Base-by-base conservation (phyloP, 2,329 filamentous ascomycete species). In the Colletotrichum caudatum region DNA sequence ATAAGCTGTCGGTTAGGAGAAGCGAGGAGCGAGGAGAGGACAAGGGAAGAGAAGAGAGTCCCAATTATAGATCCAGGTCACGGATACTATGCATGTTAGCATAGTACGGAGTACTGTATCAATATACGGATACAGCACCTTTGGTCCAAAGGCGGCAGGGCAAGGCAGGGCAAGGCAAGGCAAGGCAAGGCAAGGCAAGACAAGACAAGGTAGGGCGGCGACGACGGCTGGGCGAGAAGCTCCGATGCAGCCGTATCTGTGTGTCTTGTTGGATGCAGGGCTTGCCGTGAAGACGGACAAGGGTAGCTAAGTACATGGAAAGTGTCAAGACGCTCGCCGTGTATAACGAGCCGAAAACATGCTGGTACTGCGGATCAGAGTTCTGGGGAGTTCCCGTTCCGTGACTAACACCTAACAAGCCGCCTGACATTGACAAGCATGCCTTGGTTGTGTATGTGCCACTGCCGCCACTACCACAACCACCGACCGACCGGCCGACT, bases 351-450 rank as follows among this genome's bases (percentile, higher is more conserved):
- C 57, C 68, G 64, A 63, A 67, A 71, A 58, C 64, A 62, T 46
- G 41, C 64, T 68, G 68, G 58, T 46, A 51, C 64, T 51, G 57
- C 64, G 44, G 41, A 61, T 46, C 59, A 50, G 57, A 51, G 41
- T 64, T 41, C 41, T 41, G 39, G 41, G 18, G 41, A 29, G 18
- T 44, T 44, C 18, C 41, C 37, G 33, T 62, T 39, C 48, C 35
- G 48, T 63, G 41, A 37, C 57, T 57, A 67, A 67, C 64, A 70
- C 63, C 68, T 67, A 51, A 67, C 64, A 62, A 62, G 68, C 41
- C 50, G 41, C 16, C 44, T 46, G 44, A 46, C 44, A 46, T n/a
- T 67, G 58, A 63, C 64, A 62, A 62, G 68, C 50, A 51, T 51
- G 50, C 64, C 57, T 66, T 62, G 39, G 50, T 56, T 66, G 48